Evolutionary conservation across 768 basidiomycete species (phyloP), one percentile per base, ranked within the genome.

Genomic region (Lactifluus volemus): DNA sequence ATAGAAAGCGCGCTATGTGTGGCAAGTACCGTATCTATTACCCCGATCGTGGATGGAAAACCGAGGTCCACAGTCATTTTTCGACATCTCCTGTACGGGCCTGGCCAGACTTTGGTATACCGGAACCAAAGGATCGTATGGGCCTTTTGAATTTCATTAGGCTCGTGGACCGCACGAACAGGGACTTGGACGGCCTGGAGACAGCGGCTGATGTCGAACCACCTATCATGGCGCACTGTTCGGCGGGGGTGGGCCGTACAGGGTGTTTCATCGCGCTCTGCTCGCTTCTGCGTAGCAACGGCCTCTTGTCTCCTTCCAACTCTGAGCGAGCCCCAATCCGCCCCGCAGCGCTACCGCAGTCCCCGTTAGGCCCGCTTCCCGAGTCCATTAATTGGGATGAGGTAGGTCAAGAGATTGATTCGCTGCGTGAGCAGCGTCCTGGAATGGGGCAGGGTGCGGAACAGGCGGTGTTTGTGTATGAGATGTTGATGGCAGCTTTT

Each of bases 21-120:
- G 21, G 77, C 76, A 66, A 86, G 86, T 71, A 84, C 77, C 21
- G 73, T 92, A 4, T 81, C 84, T 1, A 67, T 88, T 53, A 65
- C 74, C 42, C 75, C 78, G 47, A 67, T 81, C 21, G 47, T 63
- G 64, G 39, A 19, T 29, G 65, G 52, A 50, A 58, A 29, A 12
- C 56, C 69, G 25, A 67, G 70, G 11, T 70, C 76, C 44, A 67
- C 78, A 19, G 69, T 84, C 53, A 70, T 77, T 34, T 89, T 92
- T 71, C 79, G 80, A 51, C 91, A 92, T 69, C 65, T 92, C 71
- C 71, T 91, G 38, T 92, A 85, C 68, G 73, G 19, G 83, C 84
- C 2, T 93, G 91, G 91, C 91, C 91, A 15, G 91, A 93, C 70
- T 84, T 90, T 66, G 88, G 89, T 30, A 82, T 92, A n/a, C 91